Conservation (phyloP, 2,329 filamentous ascomycete species). For the Aureobasidium subglaciale region DNA sequence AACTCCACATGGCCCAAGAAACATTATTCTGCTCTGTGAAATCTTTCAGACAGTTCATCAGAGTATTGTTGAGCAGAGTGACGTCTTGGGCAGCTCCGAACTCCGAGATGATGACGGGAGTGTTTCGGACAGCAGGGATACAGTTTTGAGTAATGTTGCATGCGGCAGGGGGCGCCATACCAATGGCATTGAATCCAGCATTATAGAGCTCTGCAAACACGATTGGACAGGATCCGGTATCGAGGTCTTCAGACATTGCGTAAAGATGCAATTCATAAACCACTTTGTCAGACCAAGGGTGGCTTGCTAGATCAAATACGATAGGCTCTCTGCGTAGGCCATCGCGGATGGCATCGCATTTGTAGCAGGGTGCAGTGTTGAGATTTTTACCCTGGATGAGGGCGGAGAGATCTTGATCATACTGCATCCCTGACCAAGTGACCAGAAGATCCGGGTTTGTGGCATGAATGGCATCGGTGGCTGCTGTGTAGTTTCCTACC, state of each 20-base stretch:
- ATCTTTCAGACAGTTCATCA: slow-evolving; percentile 41
- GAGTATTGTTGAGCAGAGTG: slow-evolving; percentile 37
- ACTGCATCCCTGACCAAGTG: slow-evolving; percentile 53
- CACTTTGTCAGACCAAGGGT: slow-evolving; percentile 44
- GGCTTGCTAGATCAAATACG: slow-evolving; percentile 39
- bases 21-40: slow-evolving; percentile 40
- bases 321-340: slow-evolving; percentile 37
- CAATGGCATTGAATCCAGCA: slow-evolving; percentile 43
- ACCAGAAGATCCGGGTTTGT: slow-evolving; percentile 48
- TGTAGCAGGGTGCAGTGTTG: slow-evolving; percentile 34
- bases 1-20: slow-evolving; percentile 45
- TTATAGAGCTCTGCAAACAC: slow-evolving; percentile 45
- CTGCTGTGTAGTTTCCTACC: slow-evolving; percentile 46
- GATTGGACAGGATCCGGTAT: slow-evolving; percentile 41
- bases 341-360: slow-evolving; percentile 36
- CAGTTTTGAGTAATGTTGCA: slow-evolving; percentile 32
- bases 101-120: slow-evolving; percentile 32
- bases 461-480: slow-evolving; percentile 43
- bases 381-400: slow-evolving; percentile 29
- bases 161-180: slow-evolving; percentile 29
- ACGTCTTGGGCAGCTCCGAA: slow-evolving; percentile 33
- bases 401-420: slow-evolving; percentile 31
- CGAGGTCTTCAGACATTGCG: slow-evolving; percentile 27
- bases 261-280: slow-evolving; percentile 43
- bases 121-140: slow-evolving; percentile 28